A percentile compares a stretch with the other conserved stretches of the same genome.
These are phyloP conservation scores for Nicotiana sylvestris DNA, from an alignment of 257 asterid genomes.

Conservation along the genomic window DNA sequence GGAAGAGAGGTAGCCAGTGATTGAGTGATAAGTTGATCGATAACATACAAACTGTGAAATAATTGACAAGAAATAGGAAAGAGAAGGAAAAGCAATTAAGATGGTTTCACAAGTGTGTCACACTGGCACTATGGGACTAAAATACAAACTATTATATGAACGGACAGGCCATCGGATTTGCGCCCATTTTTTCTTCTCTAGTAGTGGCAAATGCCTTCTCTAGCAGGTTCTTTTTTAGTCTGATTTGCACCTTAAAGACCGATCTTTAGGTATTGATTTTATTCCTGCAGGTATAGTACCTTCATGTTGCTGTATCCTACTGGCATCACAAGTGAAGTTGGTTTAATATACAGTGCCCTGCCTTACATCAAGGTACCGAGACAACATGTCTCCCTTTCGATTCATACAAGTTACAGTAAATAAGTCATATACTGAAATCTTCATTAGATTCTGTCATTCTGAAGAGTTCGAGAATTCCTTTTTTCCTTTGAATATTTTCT, in stretches of 20 bases:
- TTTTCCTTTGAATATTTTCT: background rate
- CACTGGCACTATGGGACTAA: background rate
- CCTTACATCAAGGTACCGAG: conserved; percentile 54
- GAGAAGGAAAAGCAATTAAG: background rate
- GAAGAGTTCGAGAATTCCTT: background rate
- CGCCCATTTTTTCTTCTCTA: background rate
- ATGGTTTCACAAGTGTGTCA: background rate
- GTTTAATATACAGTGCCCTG: conserved; percentile 61
- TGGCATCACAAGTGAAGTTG: conserved; percentile 92
- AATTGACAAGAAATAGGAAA: background rate
- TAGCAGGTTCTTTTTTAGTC: background rate
- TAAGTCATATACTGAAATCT: background rate
- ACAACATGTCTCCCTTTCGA: background rate
- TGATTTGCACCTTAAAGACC: background rate
- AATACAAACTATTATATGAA: background rate
- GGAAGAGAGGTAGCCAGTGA: too few relatives aligned
- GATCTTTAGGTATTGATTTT: background rate
- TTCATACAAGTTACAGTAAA: background rate
- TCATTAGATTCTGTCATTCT: background rate
- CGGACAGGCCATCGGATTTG: background rate
- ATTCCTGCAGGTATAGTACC: conserved; percentile 64
- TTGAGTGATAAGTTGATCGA: too few relatives aligned
- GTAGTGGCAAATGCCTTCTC: background rate
- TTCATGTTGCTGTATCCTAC: conserved; percentile 73
- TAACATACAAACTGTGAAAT: too few relatives aligned